Conservation (phyloP, 805 yeast genomes). For the Cephaloascus fragrans region DNA sequence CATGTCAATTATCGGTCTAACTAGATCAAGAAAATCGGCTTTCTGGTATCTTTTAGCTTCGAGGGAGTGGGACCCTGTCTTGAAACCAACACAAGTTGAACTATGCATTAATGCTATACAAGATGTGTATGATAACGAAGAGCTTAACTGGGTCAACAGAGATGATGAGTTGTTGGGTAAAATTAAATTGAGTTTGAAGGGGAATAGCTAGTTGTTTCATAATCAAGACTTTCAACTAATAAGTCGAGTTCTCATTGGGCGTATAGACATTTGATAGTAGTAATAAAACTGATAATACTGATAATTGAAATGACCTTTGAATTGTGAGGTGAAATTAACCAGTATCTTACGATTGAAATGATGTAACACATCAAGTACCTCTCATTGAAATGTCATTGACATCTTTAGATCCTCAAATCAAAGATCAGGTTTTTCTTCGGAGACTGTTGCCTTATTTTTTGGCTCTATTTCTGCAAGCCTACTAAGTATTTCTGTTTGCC, state of each 20-base stretch:
- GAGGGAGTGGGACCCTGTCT: constrained; percentile 48
- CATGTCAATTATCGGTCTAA: constrained; percentile 37
- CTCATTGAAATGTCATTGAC: too few species aligned
- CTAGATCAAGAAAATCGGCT: constrained; percentile 63
- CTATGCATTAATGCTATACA: constrained; percentile 16
- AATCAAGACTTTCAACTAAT: too few species aligned
- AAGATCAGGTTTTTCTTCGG: too few species aligned
- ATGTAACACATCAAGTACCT: too few species aligned
- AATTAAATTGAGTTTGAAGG: not conserved
- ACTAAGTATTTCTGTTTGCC: not conserved
- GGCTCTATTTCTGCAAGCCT: not conserved
- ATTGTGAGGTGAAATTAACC: too few species aligned
- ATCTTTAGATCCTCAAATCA: too few species aligned
- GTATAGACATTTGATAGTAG: too few species aligned
- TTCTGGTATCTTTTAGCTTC: constrained; percentile 73
- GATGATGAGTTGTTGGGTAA: not conserved
- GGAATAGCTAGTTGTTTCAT: not conserved
- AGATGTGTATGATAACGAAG: constrained; percentile 12
- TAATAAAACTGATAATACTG: too few species aligned
- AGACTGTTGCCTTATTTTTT: too few species aligned
- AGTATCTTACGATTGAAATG: too few species aligned
- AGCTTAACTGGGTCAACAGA: not conserved
- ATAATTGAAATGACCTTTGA: too few species aligned
- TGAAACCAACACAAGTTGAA: constrained; percentile 12
- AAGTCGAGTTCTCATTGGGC: too few species aligned